Base-by-base conservation (phyloP, 2,329 filamentous ascomycete species). In the Didymella pomorum region DNA sequence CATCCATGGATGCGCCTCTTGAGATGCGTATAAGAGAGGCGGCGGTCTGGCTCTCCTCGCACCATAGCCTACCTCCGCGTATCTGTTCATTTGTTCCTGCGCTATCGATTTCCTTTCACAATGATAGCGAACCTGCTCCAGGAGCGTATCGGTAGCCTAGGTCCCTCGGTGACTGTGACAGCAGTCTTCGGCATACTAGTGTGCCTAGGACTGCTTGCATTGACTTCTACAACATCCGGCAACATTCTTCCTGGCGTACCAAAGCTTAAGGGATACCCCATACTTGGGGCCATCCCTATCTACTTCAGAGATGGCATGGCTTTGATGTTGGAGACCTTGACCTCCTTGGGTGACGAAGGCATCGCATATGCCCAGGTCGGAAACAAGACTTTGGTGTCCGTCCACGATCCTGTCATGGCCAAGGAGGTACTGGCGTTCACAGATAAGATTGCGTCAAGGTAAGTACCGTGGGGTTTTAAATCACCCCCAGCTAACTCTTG, bases 271-370 rank as follows among this genome's bases (percentile, higher is more conserved):
- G 51, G 51, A 7, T 45, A 51, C 8, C 51, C 51, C n/a, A 35
- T 59, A 6, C 12, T 59, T 16, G 50, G 56, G 18, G 46, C 46
- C 25, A 52, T 59, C 6, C 56, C 56, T 0, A 43, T 46, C 11
- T 59, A 59, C 26, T 59, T 55, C 25, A 31, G 46, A 14, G 31
- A 59, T 10, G 51, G 56, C 1, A 55, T 55, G 51, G 23, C 56
- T 14, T 7, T 46, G n/a, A 35, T 59, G 18, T 10, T 59, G 16
- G 46, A 54, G 12, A 52, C 35, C 3, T 20, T 59, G 20, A 52
- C 42, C 2, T 37, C 41, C 6, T 4, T 54, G 3, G 51, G 51
- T 9, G 46, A 47, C 8, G 56, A 55, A n/a, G 51, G 56, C 6
- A 55, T 55, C 9, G 14, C 56, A 1, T 59, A 55, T 28, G 52